A percentile compares a stretch with the other conserved stretches of the same genome.
Conservation (phyloP, 768 basidiomycete species). For the Paxillus involutus region DNA sequence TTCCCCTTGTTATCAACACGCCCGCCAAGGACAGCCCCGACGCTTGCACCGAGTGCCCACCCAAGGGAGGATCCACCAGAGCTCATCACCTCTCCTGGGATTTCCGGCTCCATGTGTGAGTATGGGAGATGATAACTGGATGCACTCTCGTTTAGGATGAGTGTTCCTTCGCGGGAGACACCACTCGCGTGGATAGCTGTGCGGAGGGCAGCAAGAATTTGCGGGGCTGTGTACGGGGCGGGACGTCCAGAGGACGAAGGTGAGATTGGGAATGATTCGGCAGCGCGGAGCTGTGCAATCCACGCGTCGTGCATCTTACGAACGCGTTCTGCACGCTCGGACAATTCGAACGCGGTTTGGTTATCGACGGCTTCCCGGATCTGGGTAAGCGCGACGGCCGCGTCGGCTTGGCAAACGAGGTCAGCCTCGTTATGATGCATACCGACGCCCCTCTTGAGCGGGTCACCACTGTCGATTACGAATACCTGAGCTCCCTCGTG, state of each 20-base stretch:
- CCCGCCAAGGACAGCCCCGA: constrained; percentile 56
- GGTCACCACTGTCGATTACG: constrained; percentile 61
- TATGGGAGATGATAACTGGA: constrained; percentile 55
- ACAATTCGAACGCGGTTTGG: constrained; percentile 9
- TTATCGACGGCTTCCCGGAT: constrained; percentile 31
- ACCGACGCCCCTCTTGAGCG: constrained; percentile 49
- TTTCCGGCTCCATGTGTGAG: constrained; percentile 55
- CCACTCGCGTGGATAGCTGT: constrained; percentile 32
- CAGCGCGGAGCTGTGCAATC: constrained; percentile 24
- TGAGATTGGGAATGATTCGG: constrained; percentile 29
- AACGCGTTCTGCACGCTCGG: constrained; percentile 14
- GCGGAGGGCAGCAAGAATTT: constrained; percentile 51
- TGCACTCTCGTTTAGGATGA: constrained; percentile 65
- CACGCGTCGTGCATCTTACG: constrained; percentile 26
- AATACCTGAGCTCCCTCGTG: constrained; percentile 48
- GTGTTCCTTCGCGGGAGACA: constrained; percentile 36
- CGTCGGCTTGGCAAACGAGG: constrained; percentile 57
- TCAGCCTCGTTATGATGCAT: constrained; percentile 54
- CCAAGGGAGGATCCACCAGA: constrained; percentile 70
- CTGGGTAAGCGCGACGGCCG: constrained; percentile 51
- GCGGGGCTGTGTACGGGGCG: constrained; percentile 39
- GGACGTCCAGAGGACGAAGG: constrained; percentile 15
- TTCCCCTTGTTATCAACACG: too few species aligned
- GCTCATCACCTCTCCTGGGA: constrained; percentile 48
- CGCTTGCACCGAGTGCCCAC: constrained; percentile 64